Evolutionary conservation across 306 rosid species (phyloP).

Genomic region (Luffa acutangula): DNA sequence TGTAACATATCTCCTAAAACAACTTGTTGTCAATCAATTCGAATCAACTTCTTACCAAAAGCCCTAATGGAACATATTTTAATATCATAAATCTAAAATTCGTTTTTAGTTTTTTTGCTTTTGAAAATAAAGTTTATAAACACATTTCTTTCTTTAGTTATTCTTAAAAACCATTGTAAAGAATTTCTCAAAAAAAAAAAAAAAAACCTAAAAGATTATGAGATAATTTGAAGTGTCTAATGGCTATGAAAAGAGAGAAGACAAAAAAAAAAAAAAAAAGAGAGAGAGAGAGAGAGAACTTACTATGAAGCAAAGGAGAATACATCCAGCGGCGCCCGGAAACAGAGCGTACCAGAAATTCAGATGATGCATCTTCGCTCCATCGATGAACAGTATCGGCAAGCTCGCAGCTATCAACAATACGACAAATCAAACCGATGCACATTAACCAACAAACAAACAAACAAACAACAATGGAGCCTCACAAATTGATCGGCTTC

Average conservation of each 20-base stretch:
- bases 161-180: too few species aligned
- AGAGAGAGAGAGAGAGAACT: slow-evolving; percentile 15
- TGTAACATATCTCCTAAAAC: too few species aligned
- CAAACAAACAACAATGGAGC: background rate
- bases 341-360: slow-evolving; percentile 72
- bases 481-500: background rate
- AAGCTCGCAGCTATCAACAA: slow-evolving; percentile 63
- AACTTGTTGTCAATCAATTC: too few species aligned
- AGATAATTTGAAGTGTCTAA: background rate
- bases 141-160: too few species aligned
- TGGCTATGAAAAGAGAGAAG: background rate
- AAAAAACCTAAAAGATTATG: too few species aligned
- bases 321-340: slow-evolving; percentile 70
- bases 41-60: too few species aligned
- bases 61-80: too few species aligned
- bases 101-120: too few species aligned
- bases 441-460: background rate
- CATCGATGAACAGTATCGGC: slow-evolving; percentile 87
- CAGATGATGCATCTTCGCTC: slow-evolving; percentile 62
- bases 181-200: too few species aligned
- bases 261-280: too few species aligned
- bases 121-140: too few species aligned
- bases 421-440: background rate
- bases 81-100: too few species aligned
- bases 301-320: slow-evolving; percentile 68